These are phyloP conservation scores for Secale cereale DNA, from an alignment of 176 grass and related monocot species.

Conservation along the genomic window DNA sequence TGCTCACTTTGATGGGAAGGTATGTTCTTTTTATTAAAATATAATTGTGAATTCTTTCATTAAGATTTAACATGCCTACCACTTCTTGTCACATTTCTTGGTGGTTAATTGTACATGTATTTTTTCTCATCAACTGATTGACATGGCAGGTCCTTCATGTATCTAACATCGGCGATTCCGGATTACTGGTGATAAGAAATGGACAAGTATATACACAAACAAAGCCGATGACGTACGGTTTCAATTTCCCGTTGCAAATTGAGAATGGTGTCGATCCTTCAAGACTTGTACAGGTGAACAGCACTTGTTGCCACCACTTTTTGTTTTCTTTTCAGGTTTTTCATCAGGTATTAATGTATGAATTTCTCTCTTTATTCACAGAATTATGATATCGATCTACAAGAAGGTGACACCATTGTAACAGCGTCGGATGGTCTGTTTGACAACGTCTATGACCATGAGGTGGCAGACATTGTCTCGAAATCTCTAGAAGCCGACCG, in stretches of 20 bases:
- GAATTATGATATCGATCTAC: constrained; percentile 66
- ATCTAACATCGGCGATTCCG: constrained; percentile 94
- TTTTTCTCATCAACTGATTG: neutral
- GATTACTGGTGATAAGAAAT: constrained; percentile 89
- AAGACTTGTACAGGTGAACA: constrained; percentile 68
- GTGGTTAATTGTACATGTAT: neutral
- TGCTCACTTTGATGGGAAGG: constrained; percentile 82
- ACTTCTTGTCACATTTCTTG: neutral
- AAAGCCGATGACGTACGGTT: constrained; percentile 90
- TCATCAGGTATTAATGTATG: neutral
- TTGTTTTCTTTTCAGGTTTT: neutral
- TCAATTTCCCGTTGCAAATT: constrained; percentile 98
- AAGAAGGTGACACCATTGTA: constrained; percentile 76
- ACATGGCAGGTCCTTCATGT: constrained; percentile 62
- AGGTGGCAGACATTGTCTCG: constrained; percentile 60
- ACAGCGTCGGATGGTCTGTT: constrained; percentile 90
- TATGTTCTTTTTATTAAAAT: no score
- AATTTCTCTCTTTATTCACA: constrained; percentile 13
- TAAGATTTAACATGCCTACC: neutral
- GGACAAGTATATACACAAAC: constrained; percentile 66
- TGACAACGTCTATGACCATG: constrained; percentile 81
- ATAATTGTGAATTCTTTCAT: neutral
- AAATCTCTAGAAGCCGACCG: constrained; percentile 57
- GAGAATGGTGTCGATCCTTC: constrained; percentile 89
- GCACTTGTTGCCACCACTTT: neutral